phyloP scores from a whole-genome alignment of 1,284 basidiomycete genomes.

The Malassezia slooffiae region DNA sequence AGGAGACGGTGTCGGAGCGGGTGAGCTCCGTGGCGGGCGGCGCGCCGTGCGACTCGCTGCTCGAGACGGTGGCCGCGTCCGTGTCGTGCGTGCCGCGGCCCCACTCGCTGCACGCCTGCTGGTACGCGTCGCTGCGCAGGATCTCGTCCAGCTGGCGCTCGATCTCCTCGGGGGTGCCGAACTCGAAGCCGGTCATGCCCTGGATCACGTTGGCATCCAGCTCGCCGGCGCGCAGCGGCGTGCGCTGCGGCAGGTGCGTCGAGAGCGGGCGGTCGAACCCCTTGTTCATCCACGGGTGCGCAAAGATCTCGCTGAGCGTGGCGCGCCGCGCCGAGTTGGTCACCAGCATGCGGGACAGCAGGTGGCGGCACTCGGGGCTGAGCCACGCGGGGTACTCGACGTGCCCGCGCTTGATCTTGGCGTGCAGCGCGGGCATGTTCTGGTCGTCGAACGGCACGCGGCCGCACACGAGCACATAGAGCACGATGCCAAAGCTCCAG shows the following conservation, averaged over 20 bases:
- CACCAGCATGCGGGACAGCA: slow-evolving; percentile 89
- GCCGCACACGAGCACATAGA: slow-evolving; percentile 46
- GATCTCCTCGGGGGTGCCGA: slow-evolving; percentile 77
- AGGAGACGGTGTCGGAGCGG: slow-evolving; percentile 17
- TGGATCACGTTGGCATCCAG: slow-evolving; percentile 74
- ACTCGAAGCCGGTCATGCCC: slow-evolving; percentile 93
- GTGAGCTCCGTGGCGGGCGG: slow-evolving; percentile 9
- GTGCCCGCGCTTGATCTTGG: slow-evolving; percentile 93
- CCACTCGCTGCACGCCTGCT: slow-evolving; percentile 63
- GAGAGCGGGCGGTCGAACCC: slow-evolving; percentile 71
- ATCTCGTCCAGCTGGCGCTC: slow-evolving; percentile 62
- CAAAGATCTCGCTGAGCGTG: slow-evolving; percentile 71
- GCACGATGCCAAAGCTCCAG: slow-evolving; percentile 45
- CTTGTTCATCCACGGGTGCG: slow-evolving; percentile 88
- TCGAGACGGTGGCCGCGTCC: slow-evolving; percentile 19
- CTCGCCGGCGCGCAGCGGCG: slow-evolving; percentile 74
- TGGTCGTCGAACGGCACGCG: slow-evolving; percentile 45
- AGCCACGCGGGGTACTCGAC: slow-evolving; percentile 98
- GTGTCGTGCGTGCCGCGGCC: slow-evolving; percentile 45
- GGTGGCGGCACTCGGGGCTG: slow-evolving; percentile 82
- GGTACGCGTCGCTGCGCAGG: slow-evolving; percentile 68
- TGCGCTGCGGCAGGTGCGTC: slow-evolving; percentile 72
- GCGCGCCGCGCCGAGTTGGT: slow-evolving; percentile 80
- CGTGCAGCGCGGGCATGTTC: slow-evolving; percentile 87
- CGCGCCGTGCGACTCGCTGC: slow-evolving; percentile 59